Conservation (phyloP, 441 rosid genomes). For the Populus hybrid region DNA sequence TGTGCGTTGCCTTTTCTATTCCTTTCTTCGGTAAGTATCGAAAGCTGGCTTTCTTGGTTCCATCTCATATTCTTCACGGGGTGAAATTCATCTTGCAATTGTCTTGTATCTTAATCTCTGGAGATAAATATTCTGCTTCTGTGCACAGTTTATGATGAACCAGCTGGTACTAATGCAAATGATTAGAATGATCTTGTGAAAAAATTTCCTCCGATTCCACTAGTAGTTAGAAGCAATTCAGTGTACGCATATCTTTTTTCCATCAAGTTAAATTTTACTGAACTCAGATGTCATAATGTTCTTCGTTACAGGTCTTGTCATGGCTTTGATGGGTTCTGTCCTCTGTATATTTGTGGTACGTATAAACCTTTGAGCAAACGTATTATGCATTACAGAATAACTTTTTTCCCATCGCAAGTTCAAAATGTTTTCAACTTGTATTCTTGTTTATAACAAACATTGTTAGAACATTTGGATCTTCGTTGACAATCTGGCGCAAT, state of each 20-base stretch:
- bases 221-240: background rate
- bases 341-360: slow-evolving; percentile 81
- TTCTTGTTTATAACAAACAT: background rate
- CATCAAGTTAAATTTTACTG: background rate
- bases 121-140: background rate
- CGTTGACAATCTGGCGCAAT: too few relatives aligned
- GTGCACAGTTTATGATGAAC: background rate
- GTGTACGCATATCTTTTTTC: background rate
- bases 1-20: slow-evolving; percentile 68
- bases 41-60: background rate
- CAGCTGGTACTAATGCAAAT: background rate
- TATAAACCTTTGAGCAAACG: slow-evolving; percentile 12
- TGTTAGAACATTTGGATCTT: background rate
- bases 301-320: slow-evolving; percentile 60
- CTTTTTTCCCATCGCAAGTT: background rate
- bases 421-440: background rate
- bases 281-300: background rate
- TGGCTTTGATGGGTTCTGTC: slow-evolving; percentile 84
- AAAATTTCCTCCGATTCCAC: background rate
- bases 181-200: too few relatives aligned
- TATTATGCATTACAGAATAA: background rate
- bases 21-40: slow-evolving; percentile 75
- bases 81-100: background rate
- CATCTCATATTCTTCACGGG: background rate
- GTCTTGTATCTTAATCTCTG: background rate